Percentiles rank a stretch among this genome's conserved stretches.
Conservation (phyloP, 1,139 yeast genomes). For the Pichia norvegensis region DNA sequence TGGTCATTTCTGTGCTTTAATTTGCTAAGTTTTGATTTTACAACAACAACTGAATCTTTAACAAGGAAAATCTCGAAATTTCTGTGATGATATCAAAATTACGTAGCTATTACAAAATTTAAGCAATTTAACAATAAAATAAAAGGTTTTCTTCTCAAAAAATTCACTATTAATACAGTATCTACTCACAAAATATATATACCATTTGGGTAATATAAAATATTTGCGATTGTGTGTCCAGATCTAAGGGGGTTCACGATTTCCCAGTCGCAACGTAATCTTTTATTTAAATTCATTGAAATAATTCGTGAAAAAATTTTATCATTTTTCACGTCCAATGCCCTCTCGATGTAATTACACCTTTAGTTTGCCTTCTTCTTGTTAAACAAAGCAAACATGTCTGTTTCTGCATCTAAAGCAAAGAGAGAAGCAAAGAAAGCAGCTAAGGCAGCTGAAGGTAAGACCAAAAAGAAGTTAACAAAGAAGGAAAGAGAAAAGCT, state of each 20-base stretch:
- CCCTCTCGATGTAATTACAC: not conserved
- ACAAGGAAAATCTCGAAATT: not conserved
- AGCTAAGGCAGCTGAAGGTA: conserved; percentile 67
- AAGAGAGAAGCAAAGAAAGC: conserved; percentile 90
- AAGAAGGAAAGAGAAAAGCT: conserved; percentile 54
- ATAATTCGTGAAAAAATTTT: no score
- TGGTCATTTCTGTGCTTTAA: not conserved
- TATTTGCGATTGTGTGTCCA: no score
- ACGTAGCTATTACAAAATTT: not conserved
- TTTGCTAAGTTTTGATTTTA: no score
- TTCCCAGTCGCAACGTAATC: not conserved
- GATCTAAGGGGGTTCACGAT: no score
- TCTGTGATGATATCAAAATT: not conserved
- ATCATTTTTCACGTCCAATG: not conserved
- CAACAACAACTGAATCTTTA: not conserved
- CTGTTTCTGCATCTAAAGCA: conserved; percentile 86
- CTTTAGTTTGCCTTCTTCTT: not conserved
- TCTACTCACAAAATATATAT: no score
- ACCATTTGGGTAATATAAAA: no score
- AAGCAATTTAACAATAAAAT: no score
- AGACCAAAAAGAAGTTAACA: conserved; percentile 47
- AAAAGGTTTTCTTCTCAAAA: no score
- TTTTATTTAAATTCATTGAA: no score
- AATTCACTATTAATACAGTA: no score
- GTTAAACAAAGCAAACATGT: conserved; percentile 22